phyloP scores from a whole-genome alignment of 176 grass and related monocot genomes.

The Secale cereale region DNA sequence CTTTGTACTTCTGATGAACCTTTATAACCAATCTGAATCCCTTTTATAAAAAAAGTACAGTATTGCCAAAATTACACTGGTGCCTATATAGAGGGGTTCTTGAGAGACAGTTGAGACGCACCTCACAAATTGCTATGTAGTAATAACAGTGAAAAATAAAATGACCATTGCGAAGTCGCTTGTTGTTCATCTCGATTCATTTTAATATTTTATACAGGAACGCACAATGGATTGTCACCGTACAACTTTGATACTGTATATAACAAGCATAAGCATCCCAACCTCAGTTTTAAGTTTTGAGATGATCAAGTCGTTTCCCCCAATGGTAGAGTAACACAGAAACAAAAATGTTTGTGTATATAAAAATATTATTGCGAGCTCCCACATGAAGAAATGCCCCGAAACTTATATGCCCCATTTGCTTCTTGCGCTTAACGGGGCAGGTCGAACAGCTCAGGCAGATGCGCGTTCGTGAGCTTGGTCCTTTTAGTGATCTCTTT shows the following conservation, averaged over 20 bases:
- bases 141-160: not conserved
- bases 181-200: not conserved
- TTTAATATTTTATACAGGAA: not conserved
- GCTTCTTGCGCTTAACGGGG: not conserved
- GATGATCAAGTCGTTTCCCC: not conserved
- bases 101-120: too few relatives aligned
- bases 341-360: not conserved
- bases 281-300: not conserved
- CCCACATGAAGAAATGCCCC: not conserved
- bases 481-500: conserved; percentile 44
- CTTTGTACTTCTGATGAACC: too few relatives aligned
- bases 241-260: not conserved
- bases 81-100: too few relatives aligned
- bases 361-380: not conserved
- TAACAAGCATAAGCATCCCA: not conserved
- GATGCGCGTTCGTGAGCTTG: conserved; percentile 66
- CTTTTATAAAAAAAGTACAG: too few relatives aligned
- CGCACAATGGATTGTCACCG: not conserved
- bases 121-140: too few relatives aligned
- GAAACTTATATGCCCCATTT: not conserved
- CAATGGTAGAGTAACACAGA: not conserved
- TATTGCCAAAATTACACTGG: too few relatives aligned
- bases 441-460: conserved; percentile 69
- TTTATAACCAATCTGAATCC: too few relatives aligned
- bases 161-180: not conserved